Evolutionary conservation across 2,329 filamentous ascomycete genomes (phyloP).

Genomic region (Pseudogymnoascus pannorum): DNA sequence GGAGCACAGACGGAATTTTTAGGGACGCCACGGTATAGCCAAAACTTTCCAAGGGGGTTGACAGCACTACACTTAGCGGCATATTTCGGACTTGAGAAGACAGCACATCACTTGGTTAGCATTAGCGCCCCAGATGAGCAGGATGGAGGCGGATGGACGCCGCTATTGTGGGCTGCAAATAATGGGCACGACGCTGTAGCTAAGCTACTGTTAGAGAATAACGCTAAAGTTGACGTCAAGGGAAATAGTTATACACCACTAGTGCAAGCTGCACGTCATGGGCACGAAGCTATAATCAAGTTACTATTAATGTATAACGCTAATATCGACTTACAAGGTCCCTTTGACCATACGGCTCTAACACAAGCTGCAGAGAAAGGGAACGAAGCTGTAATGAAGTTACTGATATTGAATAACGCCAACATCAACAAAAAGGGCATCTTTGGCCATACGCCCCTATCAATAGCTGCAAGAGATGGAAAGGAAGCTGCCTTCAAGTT

Average conservation of each 20-base stretch:
- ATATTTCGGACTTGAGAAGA: constrained; percentile 2
- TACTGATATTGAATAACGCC: constrained; percentile 8
- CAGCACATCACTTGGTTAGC: neutral
- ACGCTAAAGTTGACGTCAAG: neutral
- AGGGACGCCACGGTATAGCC: neutral
- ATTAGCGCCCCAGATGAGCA: constrained; percentile 15
- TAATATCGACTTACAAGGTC: neutral
- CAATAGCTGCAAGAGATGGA: constrained; percentile 21
- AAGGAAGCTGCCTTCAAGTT: constrained; percentile 28
- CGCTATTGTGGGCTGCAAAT: constrained; percentile 25
- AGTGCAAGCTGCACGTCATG: neutral
- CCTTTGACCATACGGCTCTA: constrained; percentile 12
- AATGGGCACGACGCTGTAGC: constrained; percentile 22
- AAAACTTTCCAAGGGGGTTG: neutral
- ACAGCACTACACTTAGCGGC: constrained; percentile 9
- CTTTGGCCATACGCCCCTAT: constrained; percentile 26
- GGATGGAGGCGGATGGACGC: constrained; percentile 25
- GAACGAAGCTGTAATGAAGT: constrained; percentile 11
- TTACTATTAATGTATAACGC: neutral
- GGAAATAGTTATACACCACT: neutral
- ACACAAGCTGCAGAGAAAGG: constrained; percentile 12
- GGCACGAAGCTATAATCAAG: neutral
- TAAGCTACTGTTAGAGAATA: constrained; percentile 13
- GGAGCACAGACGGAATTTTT: neutral
- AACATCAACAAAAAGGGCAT: constrained; percentile 9